Evolutionary conservation across 805 yeast genomes (phyloP).

Genomic region (Ogataea corticis): DNA sequence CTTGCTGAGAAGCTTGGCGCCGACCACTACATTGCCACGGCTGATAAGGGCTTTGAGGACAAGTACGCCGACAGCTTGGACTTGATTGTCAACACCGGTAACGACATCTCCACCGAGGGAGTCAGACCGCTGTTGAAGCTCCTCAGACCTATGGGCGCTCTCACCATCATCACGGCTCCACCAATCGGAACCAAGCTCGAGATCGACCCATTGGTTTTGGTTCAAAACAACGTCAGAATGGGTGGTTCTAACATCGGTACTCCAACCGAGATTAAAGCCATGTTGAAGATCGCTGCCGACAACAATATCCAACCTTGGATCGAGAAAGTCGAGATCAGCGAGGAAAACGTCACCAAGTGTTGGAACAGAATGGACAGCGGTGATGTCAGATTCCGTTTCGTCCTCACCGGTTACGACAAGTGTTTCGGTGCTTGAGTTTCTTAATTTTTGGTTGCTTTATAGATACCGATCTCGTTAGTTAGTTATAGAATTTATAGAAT

Average conservation of each 20-base stretch:
- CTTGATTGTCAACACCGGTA: constrained; percentile 39
- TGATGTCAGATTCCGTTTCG: constrained; percentile 65
- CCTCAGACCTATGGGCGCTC: constrained; percentile 60
- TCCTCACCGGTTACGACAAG: constrained; percentile 55
- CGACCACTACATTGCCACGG: constrained; percentile 53
- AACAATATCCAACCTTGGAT: constrained; percentile 62
- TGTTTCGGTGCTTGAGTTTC: constrained; percentile 1
- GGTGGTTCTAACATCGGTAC: constrained; percentile 65
- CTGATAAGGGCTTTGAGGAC: constrained; percentile 37
- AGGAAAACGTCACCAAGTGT: constrained; percentile 53
- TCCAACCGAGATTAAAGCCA: constrained; percentile 61
- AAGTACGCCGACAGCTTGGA: constrained; percentile 41
- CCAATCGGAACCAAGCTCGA: constrained; percentile 33
- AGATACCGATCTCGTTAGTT: too few relatives aligned
- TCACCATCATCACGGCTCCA: constrained; percentile 48
- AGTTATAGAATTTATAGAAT: too few relatives aligned
- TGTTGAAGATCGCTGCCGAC: constrained; percentile 64
- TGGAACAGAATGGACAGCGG: constrained; percentile 54
- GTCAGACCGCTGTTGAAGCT: constrained; percentile 48
- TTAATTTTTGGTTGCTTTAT: too few relatives aligned
- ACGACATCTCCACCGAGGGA: constrained; percentile 7
- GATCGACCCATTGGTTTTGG: constrained; percentile 26
- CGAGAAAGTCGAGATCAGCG: constrained; percentile 56
- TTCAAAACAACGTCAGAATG: constrained; percentile 46
- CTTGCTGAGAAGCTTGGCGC: constrained; percentile 59